Evolutionary conservation across 208 protist genomes (phyloP).

Genomic region (Strigomonas galati): DNA sequence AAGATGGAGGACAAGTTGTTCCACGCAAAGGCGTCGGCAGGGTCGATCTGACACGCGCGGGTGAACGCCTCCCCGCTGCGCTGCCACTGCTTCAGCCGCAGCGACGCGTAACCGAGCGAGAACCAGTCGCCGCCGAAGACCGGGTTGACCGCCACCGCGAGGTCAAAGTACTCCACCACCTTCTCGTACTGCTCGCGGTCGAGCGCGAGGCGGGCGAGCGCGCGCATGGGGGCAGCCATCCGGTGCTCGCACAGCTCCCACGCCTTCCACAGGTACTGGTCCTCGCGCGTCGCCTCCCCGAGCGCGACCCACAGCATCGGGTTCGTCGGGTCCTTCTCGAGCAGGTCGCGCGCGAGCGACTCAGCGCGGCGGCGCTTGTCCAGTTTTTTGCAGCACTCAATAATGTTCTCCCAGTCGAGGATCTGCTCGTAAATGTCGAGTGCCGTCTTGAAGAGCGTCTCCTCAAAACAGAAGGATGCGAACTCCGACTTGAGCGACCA

Average conservation of each 20-base stretch:
- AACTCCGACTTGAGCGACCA: slow-evolving; percentile 84
- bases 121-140: slow-evolving; percentile 93
- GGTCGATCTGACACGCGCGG: slow-evolving; percentile 86
- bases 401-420: slow-evolving; percentile 86
- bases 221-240: slow-evolving; percentile 85
- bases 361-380: slow-evolving; percentile 86
- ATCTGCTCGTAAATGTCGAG: slow-evolving; percentile 87
- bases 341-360: slow-evolving; percentile 76
- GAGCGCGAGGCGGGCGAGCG: slow-evolving; percentile 74
- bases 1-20: slow-evolving; percentile 90
- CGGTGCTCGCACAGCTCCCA: slow-evolving; percentile 86
- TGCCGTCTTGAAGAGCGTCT: slow-evolving; percentile 82
- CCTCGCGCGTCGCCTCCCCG: slow-evolving; percentile 85
- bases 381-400: slow-evolving; percentile 86
- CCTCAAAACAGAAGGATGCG: slow-evolving; percentile 81
- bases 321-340: slow-evolving; percentile 80
- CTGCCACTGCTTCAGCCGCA: slow-evolving; percentile 63
- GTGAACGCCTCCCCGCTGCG: slow-evolving; percentile 87
- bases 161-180: slow-evolving; percentile 89
- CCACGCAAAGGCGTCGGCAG: slow-evolving; percentile 87
- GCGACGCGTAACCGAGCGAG: slow-evolving; percentile 77
- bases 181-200: slow-evolving; percentile 85
- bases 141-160: slow-evolving; percentile 80
- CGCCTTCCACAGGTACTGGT: slow-evolving; percentile 80
- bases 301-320: slow-evolving; percentile 88